phyloP scores from a whole-genome alignment of 202 grass and related monocot genomes.

The Schoenoplectus tabernaemontani region DNA sequence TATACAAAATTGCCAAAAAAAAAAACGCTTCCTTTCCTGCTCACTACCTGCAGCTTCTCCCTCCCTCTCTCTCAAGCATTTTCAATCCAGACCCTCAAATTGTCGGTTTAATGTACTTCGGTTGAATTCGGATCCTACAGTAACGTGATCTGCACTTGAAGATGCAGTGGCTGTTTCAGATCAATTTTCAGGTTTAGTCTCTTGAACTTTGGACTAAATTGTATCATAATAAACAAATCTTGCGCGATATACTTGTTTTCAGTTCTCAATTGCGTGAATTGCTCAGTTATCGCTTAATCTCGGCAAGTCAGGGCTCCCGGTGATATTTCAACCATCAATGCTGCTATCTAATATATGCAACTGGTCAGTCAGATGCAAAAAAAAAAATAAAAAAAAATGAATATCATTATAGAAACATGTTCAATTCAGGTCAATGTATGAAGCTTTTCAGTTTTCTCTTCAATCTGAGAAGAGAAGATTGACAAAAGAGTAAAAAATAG shows the following conservation, averaged over 20 bases:
- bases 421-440: slow-evolving; percentile 23
- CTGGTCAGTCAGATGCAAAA: not conserved
- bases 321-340: not conserved
- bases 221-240: not conserved
- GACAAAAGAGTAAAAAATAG: not conserved
- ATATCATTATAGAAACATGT: not conserved
- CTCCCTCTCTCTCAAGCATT: too few species aligned
- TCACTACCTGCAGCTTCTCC: too few species aligned
- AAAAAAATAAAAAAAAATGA: not conserved
- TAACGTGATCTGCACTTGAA: not conserved
- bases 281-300: not conserved
- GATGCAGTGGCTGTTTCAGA: not conserved
- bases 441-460: not conserved
- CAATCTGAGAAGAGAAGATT: not conserved
- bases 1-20: too few species aligned
- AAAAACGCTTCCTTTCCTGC: not conserved
- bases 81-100: not conserved
- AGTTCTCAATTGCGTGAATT: not conserved
- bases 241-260: not conserved
- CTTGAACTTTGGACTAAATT: not conserved
- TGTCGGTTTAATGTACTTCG: not conserved
- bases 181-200: slow-evolving; percentile 8
- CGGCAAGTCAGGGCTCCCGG: not conserved
- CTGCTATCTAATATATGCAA: not conserved
- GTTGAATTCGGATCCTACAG: not conserved